These are phyloP conservation scores for Clonostachys sp. DNA, from an alignment of 2,329 filamentous ascomycete genomes.

Conservation along the genomic window DNA sequence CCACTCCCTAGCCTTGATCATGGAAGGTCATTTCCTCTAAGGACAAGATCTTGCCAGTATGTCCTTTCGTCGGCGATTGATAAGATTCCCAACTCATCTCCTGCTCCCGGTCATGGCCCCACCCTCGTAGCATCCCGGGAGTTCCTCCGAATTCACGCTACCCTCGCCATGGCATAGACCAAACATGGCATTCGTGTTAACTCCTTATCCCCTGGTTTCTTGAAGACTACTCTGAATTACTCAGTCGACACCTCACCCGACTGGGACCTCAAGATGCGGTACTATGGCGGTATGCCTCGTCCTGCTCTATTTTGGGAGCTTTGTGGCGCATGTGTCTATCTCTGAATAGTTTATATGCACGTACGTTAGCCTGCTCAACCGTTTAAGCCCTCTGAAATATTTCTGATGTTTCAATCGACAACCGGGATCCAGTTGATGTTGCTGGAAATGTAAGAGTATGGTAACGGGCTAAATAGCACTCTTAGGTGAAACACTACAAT, in stretches of 20 bases:
- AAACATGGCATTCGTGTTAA: constrained; percentile 40
- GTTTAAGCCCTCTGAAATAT: too few relatives aligned
- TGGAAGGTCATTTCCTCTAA: constrained; percentile 24
- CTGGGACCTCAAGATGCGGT: constrained; percentile 52
- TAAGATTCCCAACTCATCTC: not conserved
- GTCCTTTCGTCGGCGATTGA: constrained; percentile 4
- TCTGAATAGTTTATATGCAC: constrained; percentile 46
- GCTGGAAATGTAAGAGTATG: constrained; percentile 21
- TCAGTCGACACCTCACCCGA: constrained; percentile 46
- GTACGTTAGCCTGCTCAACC: not conserved
- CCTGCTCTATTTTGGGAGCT: constrained; percentile 48
- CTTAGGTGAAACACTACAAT: too few relatives aligned
- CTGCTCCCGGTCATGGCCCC: not conserved
- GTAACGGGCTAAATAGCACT: not conserved
- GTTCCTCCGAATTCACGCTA: constrained; percentile 3
- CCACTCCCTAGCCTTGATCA: constrained; percentile 24
- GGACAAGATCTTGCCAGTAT: constrained; percentile 29
- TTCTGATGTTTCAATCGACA: too few relatives aligned
- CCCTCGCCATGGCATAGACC: constrained; percentile 42
- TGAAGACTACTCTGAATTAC: constrained; percentile 40
- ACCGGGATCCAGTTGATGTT: constrained; percentile 44
- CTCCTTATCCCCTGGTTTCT: constrained; percentile 36
- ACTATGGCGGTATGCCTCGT: constrained; percentile 52
- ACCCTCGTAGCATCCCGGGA: too few relatives aligned
- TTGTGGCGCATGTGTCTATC: constrained; percentile 51